phyloP scores from a whole-genome alignment of 805 yeast genomes.

The Teunomyces pallodes region DNA sequence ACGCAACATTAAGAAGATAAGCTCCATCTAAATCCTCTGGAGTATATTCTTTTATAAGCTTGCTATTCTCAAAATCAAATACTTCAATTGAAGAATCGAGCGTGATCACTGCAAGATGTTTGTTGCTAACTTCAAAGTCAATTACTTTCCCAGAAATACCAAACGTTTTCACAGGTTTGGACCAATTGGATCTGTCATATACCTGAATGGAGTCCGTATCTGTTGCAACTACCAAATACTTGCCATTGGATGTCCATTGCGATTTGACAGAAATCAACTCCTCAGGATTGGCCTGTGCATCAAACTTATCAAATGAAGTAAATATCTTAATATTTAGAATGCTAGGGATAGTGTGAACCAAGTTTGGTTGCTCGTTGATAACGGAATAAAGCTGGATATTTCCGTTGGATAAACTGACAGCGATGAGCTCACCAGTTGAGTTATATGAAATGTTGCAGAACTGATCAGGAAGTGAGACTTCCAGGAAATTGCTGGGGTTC shows the following conservation, averaged over 20 bases:
- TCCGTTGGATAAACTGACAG: constrained; percentile 62
- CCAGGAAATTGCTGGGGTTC: constrained; percentile 27
- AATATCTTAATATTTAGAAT: constrained; percentile 38
- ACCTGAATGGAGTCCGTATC: constrained; percentile 46
- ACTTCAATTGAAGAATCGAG: constrained; percentile 50
- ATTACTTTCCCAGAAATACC: constrained; percentile 29
- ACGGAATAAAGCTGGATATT: constrained; percentile 53
- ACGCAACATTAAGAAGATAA: constrained; percentile 21
- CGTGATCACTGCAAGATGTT: constrained; percentile 57
- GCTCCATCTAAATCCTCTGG: constrained; percentile 23
- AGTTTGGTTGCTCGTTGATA: constrained; percentile 53
- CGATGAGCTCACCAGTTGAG: constrained; percentile 51
- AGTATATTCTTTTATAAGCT: constrained; percentile 1
- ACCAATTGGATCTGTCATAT: constrained; percentile 40
- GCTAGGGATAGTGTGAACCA: constrained; percentile 43
- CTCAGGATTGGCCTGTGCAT: constrained; percentile 42
- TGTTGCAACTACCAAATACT: constrained; percentile 65
- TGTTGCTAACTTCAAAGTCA: constrained; percentile 57
- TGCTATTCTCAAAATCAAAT: constrained; percentile 45
- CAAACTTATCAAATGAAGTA: constrained; percentile 32
- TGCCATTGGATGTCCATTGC: constrained; percentile 73
- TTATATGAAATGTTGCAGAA: constrained; percentile 55
- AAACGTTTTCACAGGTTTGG: constrained; percentile 12
- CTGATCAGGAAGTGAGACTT: constrained; percentile 49
- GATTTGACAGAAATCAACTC: constrained; percentile 51